phyloP scores from a whole-genome alignment of 495 filamentous ascomycete genomes.

The Podospora pseudocomata region DNA sequence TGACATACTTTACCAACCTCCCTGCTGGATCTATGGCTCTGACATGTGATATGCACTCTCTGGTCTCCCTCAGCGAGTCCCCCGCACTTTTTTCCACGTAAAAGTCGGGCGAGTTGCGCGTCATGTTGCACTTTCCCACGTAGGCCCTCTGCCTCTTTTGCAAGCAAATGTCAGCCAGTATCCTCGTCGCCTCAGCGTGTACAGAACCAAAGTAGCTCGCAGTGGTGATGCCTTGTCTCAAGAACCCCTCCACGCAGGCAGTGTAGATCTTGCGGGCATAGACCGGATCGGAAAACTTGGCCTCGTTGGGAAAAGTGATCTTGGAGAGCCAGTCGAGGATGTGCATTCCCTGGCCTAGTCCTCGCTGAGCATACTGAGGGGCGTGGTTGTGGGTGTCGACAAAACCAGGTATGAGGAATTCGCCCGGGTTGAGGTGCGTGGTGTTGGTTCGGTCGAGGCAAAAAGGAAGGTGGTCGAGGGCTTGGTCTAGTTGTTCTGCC shows the following conservation, averaged over 20 bases:
- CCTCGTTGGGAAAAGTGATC: slow-evolving; percentile 62
- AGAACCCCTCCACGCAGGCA: slow-evolving; percentile 52
- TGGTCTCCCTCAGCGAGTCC: slow-evolving; percentile 50
- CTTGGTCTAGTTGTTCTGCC: not conserved
- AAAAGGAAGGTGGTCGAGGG: slow-evolving; percentile 18
- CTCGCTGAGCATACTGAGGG: slow-evolving; percentile 60
- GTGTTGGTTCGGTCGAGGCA: slow-evolving; percentile 22
- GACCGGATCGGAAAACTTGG: slow-evolving; percentile 49
- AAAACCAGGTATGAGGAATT: slow-evolving; percentile 60
- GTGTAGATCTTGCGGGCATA: slow-evolving; percentile 54
- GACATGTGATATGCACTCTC: slow-evolving; percentile 50
- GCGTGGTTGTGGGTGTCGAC: slow-evolving; percentile 65
- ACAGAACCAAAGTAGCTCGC: slow-evolving; percentile 62
- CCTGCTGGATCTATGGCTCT: slow-evolving; percentile 39
- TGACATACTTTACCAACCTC: slow-evolving; percentile 50
- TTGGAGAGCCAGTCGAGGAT: slow-evolving; percentile 58
- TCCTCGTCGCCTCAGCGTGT: slow-evolving; percentile 54
- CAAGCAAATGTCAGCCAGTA: slow-evolving; percentile 57
- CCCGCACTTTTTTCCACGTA: slow-evolving; percentile 52
- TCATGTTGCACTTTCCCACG: slow-evolving; percentile 65
- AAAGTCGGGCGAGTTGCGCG: slow-evolving; percentile 57
- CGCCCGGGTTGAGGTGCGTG: slow-evolving; percentile 42
- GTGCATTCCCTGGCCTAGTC: slow-evolving; percentile 54
- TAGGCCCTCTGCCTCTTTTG: slow-evolving; percentile 58
- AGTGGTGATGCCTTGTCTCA: slow-evolving; percentile 62